Evolutionary conservation across 306 rosid species (phyloP), one percentile per base, ranked within the genome.

Genomic region (Vigna radiata): DNA sequence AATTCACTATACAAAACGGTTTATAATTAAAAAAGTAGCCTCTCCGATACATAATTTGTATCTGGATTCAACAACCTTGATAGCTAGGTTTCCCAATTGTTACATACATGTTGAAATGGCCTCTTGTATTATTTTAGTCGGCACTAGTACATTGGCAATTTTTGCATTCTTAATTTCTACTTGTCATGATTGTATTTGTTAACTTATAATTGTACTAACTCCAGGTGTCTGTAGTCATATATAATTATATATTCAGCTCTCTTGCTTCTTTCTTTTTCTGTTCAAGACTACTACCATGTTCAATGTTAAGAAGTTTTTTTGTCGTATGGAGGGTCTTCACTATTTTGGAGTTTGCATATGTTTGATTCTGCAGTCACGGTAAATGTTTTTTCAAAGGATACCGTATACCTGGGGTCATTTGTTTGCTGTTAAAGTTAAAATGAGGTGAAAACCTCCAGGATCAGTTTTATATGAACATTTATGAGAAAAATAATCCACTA

Each of bases 131-230:
- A 15, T 12, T 59, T 43, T 60, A 19, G 15, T 54, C 44, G 16
- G 41, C n/a, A 60, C 14, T 3, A 3, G 18, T 70, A 78, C 58
- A 19, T 27, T 58, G 70, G 25, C 49, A 55, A 55, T 49, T 82
- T 39, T 61, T 53, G 29, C 75, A 5, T 54, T 4, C 33, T 29
- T 29, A 19, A 48, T 25, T 49, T 12, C 36, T 47, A 21, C 47
- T 17, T 47, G 18, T 1, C 27, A 25, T 67, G 71, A 21, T 49
- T 75, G 75, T 52, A 66, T 74, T 73, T 46, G 27, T 72, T 77
- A 58, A 33, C 33, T 62, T 17, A 58, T 27, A 59, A 27, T 14
- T 23, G 37, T 58, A 29, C 43, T 5, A 16, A 37, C 21, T 43
- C 17, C 13, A 15, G 52, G 44, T 52, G 47, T 46, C 29, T 46